phyloP scores from a whole-genome alignment of 2,329 filamentous ascomycete genomes.

The Fonsecaea pedrosoi region DNA sequence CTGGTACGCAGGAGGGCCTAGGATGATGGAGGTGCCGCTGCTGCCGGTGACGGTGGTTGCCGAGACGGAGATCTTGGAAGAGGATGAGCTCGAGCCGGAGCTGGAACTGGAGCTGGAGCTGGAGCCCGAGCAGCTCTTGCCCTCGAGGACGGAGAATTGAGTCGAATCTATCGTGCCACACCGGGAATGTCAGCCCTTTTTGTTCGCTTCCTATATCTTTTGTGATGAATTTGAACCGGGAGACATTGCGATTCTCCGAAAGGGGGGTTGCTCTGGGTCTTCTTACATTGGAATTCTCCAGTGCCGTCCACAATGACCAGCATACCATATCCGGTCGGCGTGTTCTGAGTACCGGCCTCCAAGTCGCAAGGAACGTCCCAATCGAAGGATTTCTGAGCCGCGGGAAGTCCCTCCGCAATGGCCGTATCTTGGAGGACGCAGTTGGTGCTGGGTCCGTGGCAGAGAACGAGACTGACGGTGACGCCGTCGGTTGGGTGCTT shows the following conservation, averaged over 20 bases:
- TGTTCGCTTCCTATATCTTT: too few species aligned
- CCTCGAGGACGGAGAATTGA: constrained; percentile 39
- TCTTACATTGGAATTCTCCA: constrained; percentile 40
- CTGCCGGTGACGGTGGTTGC: constrained; percentile 13
- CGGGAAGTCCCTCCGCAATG: constrained; percentile 37
- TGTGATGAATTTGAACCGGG: too few species aligned
- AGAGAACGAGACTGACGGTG: constrained; percentile 40
- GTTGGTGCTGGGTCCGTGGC: constrained; percentile 39
- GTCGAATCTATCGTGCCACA: constrained; percentile 33
- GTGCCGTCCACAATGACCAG: constrained; percentile 41
- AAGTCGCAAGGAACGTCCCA: constrained; percentile 39
- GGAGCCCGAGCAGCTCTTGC: constrained; percentile 13
- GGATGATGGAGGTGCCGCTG: constrained; percentile 22
- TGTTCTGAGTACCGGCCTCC: constrained; percentile 32
- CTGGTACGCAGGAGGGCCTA: constrained; percentile 23
- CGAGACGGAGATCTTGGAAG: background rate
- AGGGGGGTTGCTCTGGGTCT: background rate
- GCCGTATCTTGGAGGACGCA: constrained; percentile 34
- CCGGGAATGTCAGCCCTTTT: too few species aligned
- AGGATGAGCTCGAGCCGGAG: constrained; percentile 15
- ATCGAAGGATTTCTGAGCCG: constrained; percentile 33
- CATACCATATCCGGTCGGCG: constrained; percentile 40
- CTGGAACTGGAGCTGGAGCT: constrained; percentile 8
- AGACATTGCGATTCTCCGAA: background rate
- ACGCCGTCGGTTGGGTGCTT: constrained; percentile 31